Percentiles rank a stretch among this genome's conserved stretches.
phyloP scores from a whole-genome alignment of 2,329 filamentous ascomycete genomes.

The Alternaria incomplexa region DNA sequence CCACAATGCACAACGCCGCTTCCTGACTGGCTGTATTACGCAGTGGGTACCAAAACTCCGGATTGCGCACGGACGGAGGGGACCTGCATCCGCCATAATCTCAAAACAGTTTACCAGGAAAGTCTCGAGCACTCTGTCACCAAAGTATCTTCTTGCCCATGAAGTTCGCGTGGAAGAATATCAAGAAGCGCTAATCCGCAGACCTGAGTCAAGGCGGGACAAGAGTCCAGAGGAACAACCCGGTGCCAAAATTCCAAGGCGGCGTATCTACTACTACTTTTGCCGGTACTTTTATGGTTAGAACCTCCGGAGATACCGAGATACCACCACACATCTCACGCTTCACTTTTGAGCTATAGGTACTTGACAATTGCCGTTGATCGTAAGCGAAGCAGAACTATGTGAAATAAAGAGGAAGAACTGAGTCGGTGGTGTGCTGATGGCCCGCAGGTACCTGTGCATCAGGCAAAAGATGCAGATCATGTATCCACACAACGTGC shows the following conservation, averaged over 20 bases:
- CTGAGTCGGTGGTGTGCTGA: neutral
- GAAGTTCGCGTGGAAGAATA: conserved; percentile 9
- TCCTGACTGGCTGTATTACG: conserved; percentile 15
- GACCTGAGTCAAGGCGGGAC: neutral
- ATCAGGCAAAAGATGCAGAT: neutral
- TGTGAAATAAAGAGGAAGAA: neutral
- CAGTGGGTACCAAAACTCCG: conserved; percentile 8
- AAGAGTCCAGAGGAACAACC: conserved; percentile 1
- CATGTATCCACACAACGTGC: neutral
- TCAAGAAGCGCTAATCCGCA: neutral
- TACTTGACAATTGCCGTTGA: neutral
- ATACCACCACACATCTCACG: conserved; percentile 4
- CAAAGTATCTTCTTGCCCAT: neutral
- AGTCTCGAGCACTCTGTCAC: neutral
- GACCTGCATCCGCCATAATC: conserved; percentile 26
- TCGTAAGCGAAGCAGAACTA: neutral
- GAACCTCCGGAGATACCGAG: conserved; percentile 16
- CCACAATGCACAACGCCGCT: conserved; percentile 15
- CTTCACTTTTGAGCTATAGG: conserved; percentile 1
- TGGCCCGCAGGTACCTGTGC: neutral
- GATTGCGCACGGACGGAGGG: conserved; percentile 19
- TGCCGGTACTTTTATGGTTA: conserved; percentile 14
- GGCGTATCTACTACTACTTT: conserved; percentile 6
- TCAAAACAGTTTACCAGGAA: neutral
- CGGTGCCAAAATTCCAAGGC: conserved; percentile 4